phyloP scores from a whole-genome alignment of 2,329 filamentous ascomycete genomes.

The Aspergillus candidus region DNA sequence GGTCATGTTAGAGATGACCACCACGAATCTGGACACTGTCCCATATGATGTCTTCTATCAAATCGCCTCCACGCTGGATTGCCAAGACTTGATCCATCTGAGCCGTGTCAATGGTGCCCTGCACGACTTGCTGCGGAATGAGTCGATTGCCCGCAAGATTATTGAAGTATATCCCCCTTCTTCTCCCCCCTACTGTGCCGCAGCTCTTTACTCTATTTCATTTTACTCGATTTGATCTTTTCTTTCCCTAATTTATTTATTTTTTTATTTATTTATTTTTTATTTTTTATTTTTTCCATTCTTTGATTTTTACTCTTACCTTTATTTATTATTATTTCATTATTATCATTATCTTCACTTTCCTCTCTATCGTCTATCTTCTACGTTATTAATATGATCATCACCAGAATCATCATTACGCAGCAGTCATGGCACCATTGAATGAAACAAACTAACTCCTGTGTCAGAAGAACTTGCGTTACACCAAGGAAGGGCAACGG shows the following conservation, averaged over 20 bases:
- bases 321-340: no score
- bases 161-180: constrained; percentile 46
- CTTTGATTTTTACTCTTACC: no score
- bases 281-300: not conserved
- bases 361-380: no score
- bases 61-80: constrained; percentile 49
- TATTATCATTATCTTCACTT: no score
- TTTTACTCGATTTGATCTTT: constrained; percentile 7
- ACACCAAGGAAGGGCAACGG: constrained; percentile 42
- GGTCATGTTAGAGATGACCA: constrained; percentile 18
- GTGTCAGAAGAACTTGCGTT: constrained; percentile 36
- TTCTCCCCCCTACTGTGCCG: no score
- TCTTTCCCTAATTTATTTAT: not conserved
- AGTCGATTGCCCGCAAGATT: constrained; percentile 52
- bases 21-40: constrained; percentile 39
- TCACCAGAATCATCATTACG: no score
- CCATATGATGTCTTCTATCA: constrained; percentile 62
- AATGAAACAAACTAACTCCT: constrained; percentile 10
- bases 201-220: no score
- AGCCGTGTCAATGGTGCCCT: constrained; percentile 50
- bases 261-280: not conserved
- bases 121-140: constrained; percentile 46
- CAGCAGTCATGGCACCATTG: not conserved
- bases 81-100: constrained; percentile 55
- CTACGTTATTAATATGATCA: no score